These are phyloP conservation scores for Termitomyces sp. DNA, from an alignment of 1,284 basidiomycete genomes.

Conservation along the genomic window DNA sequence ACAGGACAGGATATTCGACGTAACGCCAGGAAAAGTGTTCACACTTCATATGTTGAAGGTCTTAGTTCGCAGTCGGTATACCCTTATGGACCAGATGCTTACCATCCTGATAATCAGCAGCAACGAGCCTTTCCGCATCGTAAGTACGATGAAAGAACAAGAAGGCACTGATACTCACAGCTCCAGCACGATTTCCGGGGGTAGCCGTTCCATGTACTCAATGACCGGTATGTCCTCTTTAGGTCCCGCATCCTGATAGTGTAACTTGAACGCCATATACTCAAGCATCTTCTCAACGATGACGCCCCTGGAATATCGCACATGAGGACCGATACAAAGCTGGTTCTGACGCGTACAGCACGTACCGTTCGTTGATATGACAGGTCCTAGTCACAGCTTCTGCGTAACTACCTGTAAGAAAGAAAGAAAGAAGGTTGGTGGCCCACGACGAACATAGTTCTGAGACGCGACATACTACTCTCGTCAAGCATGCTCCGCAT, in stretches of 20 bases:
- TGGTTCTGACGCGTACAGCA: not conserved
- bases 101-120: conserved; percentile 75
- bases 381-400: conserved; percentile 39
- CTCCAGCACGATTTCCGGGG: conserved; percentile 78
- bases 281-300: conserved; percentile 81
- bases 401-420: conserved; percentile 32
- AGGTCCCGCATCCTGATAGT: conserved; percentile 53
- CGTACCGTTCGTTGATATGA: conserved; percentile 36
- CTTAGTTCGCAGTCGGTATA: not conserved
- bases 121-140: conserved; percentile 45
- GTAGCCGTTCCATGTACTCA: conserved; percentile 73
- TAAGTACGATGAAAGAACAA: not conserved
- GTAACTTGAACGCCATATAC: conserved; percentile 74
- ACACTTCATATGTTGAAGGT: not conserved
- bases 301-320: conserved; percentile 45
- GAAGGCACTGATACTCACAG: conserved; percentile 48
- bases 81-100: conserved; percentile 7
- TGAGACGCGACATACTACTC: conserved; percentile 25
- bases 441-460: not conserved
- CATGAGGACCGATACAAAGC: not conserved
- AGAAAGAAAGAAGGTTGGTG: not conserved
- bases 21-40: not conserved
- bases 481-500: conserved; percentile 45
- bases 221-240: conserved; percentile 67
- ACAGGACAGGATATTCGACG: not conserved